Base-by-base conservation (phyloP, 139 green algal species). In the Closterium sp. region DNA sequence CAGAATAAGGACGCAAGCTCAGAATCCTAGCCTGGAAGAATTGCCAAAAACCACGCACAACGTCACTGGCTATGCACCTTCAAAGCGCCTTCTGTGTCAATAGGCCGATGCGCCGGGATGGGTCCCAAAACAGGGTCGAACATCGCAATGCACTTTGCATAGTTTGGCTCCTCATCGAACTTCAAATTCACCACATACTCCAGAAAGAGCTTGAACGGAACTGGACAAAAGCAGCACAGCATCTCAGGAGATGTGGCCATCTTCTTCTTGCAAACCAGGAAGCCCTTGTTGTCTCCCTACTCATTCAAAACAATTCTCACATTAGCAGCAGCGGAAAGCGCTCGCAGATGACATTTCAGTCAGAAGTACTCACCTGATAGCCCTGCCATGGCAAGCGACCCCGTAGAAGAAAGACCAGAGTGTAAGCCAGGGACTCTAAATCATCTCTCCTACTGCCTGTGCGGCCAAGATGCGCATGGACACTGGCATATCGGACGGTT, bases 241-340 rank as follows among this genome's bases (percentile, higher is more conserved):
- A 98, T 96, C 95, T 99, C 98, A 21, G 97, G 96, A 19, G 91
- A 97, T 24, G 98, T 99, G 31, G 97, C 97, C 98, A 99, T 99
- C 97, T 99, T 99, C 97, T 99, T 99, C 94, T 99, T 99, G 97
- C 98, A 99, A 31, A 99, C 98, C 79, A 99, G 95, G 96, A 98
- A 99, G 86, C 98, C 98, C 95, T 99, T 99, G 97, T 99, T 99
- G 95, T 99, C 98, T 31, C 98, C 98, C 97, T 99, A 97, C 94
- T 98, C 98, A 1, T 5, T 30, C 73, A 85, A 86, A 31, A 89
- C 13, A 89, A 27, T 70, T 24, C 17, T 13, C 85, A 87, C 28
- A 87, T 31, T 30, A 87, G 85, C 85, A 31, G 21, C 85, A 87
- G 22, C 21, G 9, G 22, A 87, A 87, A 22, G 28, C 2, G 22